Evolutionary conservation across 768 basidiomycete species (phyloP).

Genomic region (Phylloporus scabripes): DNA sequence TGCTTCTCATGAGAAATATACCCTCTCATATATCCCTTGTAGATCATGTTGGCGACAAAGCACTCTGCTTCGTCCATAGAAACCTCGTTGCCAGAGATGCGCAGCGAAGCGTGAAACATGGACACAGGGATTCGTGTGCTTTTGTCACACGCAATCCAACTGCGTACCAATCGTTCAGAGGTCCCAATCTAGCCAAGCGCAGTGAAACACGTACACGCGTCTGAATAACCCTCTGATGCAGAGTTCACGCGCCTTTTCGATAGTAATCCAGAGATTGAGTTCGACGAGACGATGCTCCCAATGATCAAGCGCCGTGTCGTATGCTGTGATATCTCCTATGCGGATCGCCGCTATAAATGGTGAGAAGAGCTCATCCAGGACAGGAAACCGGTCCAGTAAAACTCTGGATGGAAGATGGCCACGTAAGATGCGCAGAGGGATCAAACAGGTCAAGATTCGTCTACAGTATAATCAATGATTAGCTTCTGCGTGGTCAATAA

Average conservation of each 20-base stretch:
- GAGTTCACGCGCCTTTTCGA: slow-evolving; percentile 85
- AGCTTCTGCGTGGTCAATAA: background rate
- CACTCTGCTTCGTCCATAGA: slow-evolving; percentile 85
- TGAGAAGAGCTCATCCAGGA: slow-evolving; percentile 63
- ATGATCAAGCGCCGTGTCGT: slow-evolving; percentile 69
- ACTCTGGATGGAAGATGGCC: slow-evolving; percentile 78
- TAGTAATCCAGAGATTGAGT: slow-evolving; percentile 77
- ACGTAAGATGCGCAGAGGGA: slow-evolving; percentile 82
- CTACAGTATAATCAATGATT: slow-evolving; percentile 34
- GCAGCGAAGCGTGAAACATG: slow-evolving; percentile 74
- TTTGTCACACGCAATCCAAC: slow-evolving; percentile 77
- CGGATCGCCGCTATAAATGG: slow-evolving; percentile 82
- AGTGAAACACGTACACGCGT: slow-evolving; percentile 52
- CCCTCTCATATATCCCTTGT: slow-evolving; percentile 86
- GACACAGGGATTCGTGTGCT: slow-evolving; percentile 73
- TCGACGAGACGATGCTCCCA: slow-evolving; percentile 75
- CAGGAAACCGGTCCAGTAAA: slow-evolving; percentile 68
- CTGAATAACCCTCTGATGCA: slow-evolving; percentile 82
- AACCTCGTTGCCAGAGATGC: slow-evolving; percentile 64
- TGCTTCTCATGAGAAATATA: slow-evolving; percentile 96
- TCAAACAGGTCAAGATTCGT: slow-evolving; percentile 84
- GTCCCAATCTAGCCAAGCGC: background rate
- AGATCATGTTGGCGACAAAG: slow-evolving; percentile 92
- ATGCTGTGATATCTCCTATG: slow-evolving; percentile 69
- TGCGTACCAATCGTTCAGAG: slow-evolving; percentile 26